Base-by-base conservation (phyloP, 108 stramenopile species). In the Cyclostephanos invisitatus region DNA sequence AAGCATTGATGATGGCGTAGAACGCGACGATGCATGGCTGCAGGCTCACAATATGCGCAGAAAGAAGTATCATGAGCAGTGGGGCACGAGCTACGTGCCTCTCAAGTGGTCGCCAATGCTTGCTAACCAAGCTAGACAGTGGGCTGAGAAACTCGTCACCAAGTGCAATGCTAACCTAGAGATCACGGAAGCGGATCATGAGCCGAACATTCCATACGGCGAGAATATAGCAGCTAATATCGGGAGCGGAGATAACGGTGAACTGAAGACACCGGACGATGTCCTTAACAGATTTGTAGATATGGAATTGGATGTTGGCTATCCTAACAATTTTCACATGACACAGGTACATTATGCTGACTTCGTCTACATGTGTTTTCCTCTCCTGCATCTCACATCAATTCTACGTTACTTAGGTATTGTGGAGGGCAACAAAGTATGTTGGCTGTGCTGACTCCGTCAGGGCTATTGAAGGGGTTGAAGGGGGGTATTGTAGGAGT, bases 31-130 rank as follows among this genome's bases (percentile, higher is more conserved):
- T 17, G 73, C 62, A 58, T 77, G 75, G 75, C 38, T 77, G 0
- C 29, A 32, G 3, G 70, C 69, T 17, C 75, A 77, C 69, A 77
- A 77, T 38, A 17, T 61, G 14, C 75, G 75, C 20, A 62, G 75
- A 28, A 54, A 70, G 29, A 54, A 51, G 28, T 70, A 54, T 42
- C 75, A 77, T 35, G 22, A 22, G 21, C 28, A 70, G 27, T 77
- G 54, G 18, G 69, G 69, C 20, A 56, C 18, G 24, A 44, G 32
- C 37, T 77, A 77, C 49, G 75, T 70, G 1, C 75, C 75, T 14
- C 55, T 77, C 14, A 72, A 65, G 28, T 77, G 69, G 68, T 64
- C 64, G 38, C 64, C 64, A 11, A 22, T 29, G 29, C 21, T 61
- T 44, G 60, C 60, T n/a, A 21, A 17, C 10, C 18, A 37, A 69